Base-by-base conservation (phyloP, 768 basidiomycete species). In the Russula brevipes region DNA sequence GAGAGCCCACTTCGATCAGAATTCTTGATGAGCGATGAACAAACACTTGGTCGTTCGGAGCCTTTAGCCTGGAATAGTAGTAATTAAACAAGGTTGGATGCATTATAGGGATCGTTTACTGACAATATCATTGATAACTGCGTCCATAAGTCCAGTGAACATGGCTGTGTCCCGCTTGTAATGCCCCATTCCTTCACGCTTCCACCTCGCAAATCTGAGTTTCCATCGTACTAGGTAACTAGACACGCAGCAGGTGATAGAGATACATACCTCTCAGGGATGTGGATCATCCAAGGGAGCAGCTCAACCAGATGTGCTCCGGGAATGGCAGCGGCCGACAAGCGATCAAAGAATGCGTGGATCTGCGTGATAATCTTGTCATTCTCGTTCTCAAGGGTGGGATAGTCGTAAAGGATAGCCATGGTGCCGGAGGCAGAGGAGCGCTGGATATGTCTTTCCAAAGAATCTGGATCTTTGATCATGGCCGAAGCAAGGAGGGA, bases 301-400 rank as follows among this genome's bases (percentile, higher is more conserved):
- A 66, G 51, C 16, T 70, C 66, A 44, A 71, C 70, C 19, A 70
- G 60, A 49, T 63, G 56, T 8, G 63, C 42, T 5, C 69, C 70
- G 10, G 68, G 69, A 14, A 54, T 16, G 11, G 54, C 38, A 12
- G 70, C 69, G 3, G 45, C 24, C 0, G 41, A 44, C 17, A 59
- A 6, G 24, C 41, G 31, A 30, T 24, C 49, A 16, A 52, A 19
- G 41, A 58, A 53, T n/a, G 45, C 42, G 19, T 45, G 46, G 14
- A 58, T 57, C 10, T 10, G 31, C 42, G 31, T 53, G 3, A 63
- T 33, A 31, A 16, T 59, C 19, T 46, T 35, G 50, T 63, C 62
- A 5, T 59, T 0, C 5, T 52, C 38, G 8, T 45, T 45, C 51
- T 59, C 46, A 12, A 63, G 53, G 2, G 57, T 54, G 7, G 62